A percentile compares a stretch with the other conserved stretches of the same genome.
These are phyloP conservation scores for Solanum raphanifolium DNA, from an alignment of 257 asterid species.

Conservation along the genomic window DNA sequence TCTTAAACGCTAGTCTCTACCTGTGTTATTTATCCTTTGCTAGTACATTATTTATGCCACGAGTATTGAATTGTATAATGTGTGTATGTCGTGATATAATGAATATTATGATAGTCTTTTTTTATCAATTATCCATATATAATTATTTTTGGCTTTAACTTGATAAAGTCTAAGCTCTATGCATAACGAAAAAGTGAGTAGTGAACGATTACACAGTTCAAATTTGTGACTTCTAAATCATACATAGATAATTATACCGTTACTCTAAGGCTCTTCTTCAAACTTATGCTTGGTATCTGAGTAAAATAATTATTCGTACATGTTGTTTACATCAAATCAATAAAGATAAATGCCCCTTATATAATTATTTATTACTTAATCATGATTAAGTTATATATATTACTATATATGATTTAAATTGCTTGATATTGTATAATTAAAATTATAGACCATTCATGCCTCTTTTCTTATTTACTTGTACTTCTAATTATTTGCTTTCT, in stretches of 20 bases:
- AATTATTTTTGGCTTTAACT: background rate
- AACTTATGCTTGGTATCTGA: too few species aligned
- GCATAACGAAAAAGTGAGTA: background rate
- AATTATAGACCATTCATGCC: background rate
- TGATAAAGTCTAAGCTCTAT: background rate
- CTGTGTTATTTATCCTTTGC: background rate
- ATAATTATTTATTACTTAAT: too few species aligned
- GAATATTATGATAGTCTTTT: background rate
- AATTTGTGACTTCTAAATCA: too few species aligned
- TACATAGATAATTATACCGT: too few species aligned
- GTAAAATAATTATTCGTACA: too few species aligned
- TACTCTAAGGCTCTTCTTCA: too few species aligned
- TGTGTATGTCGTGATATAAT: background rate
- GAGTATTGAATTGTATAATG: background rate
- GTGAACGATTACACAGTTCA: background rate
- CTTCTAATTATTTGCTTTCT: too few species aligned
- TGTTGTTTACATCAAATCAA: background rate
- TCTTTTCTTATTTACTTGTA: too few species aligned
- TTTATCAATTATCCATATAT: background rate
- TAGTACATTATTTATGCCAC: background rate
- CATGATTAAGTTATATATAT: too few species aligned
- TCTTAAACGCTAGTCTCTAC: background rate
- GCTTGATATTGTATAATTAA: background rate
- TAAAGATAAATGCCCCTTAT: too few species aligned
- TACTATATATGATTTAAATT: too few species aligned